Base-by-base conservation (phyloP, 768 basidiomycete species). In the Melanogaster broomeanus region DNA sequence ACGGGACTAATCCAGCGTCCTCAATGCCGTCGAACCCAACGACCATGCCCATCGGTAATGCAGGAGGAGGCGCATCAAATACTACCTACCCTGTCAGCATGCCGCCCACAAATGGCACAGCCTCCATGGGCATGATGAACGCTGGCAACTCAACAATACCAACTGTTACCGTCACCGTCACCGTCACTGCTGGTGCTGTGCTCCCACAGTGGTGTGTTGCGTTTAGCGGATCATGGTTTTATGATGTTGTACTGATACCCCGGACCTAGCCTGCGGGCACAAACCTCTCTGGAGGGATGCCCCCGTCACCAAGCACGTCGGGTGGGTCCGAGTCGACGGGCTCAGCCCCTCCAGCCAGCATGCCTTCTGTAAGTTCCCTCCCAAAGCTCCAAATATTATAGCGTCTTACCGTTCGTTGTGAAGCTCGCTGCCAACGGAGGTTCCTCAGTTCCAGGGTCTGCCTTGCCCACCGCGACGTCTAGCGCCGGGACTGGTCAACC, bases 111-210 rank as follows among this genome's bases (percentile, higher is more conserved):
- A 49, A 42, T 4, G 21, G 30, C 15, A 22, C 38, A 37, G 10
- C 6, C 6, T 22, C 18, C 25, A n/a, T 30, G 3, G 43, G 42
- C 31, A 31, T 12, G 18, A 38, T 21, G 8, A 34, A 21, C 48
- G 19, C 15, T 28, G 37, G 21, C 3, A 19, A 56, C 21, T 45
- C 53, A 8, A 52, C 49, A 21, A 28, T 44, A 7, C 25, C 11
- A 22, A 50, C 49, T 24, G 24, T 51, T 16, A 61, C 57, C 9
- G 62, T 58, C 2, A 62, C 61, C 40, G 61, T 44, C 21, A 31
- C 31, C 13, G 8, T 27, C 8, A 53, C 58, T 18, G 59, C 52
- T 8, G 55, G 50, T 4, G 55, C 54, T 47, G 35, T 1, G 15
- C 35, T 7, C 35, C 35, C 7, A 37, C 35, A n/a, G 18, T 18